These are phyloP conservation scores for Annulohypoxylon nitens DNA, from an alignment of 495 filamentous ascomycete species.

Conservation along the genomic window DNA sequence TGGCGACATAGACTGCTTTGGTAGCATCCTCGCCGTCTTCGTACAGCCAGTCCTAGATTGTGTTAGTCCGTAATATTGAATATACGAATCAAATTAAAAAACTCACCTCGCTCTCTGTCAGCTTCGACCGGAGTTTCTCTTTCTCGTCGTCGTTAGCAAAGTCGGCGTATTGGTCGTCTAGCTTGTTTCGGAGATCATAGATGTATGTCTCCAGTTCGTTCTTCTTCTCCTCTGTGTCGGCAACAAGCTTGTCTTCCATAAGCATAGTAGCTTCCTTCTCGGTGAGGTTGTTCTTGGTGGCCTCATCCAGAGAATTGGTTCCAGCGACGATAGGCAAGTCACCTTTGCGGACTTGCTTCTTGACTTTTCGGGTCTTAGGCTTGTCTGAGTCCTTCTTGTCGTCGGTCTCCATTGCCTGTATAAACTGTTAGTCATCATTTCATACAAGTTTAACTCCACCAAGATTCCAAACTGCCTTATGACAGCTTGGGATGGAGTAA, in stretches of 20 bases:
- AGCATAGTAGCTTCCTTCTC: slow-evolving; percentile 93
- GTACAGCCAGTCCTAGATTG: slow-evolving; percentile 92
- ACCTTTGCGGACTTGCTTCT: slow-evolving; percentile 99
- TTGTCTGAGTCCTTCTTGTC: slow-evolving; percentile 77
- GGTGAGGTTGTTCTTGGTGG: slow-evolving; percentile 70
- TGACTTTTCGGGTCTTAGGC: slow-evolving; percentile 96
- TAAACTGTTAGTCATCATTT: slow-evolving; percentile 26
- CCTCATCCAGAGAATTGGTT: slow-evolving; percentile 80
- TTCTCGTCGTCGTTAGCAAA: slow-evolving; percentile 95
- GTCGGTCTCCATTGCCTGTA: slow-evolving; percentile 93
- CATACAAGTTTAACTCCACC: not conserved
- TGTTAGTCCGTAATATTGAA: slow-evolving; percentile 30
- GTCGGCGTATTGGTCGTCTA: slow-evolving; percentile 88
- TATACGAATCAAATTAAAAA: not conserved
- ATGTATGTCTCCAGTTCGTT: slow-evolving; percentile 98
- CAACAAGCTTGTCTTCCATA: slow-evolving; percentile 98
- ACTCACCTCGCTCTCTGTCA: slow-evolving; percentile 85
- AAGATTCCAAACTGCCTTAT: not conserved
- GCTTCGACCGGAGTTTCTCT: slow-evolving; percentile 81
- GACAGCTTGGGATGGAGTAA: not conserved
- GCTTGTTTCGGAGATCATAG: slow-evolving; percentile 94
- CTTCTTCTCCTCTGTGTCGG: slow-evolving; percentile 99
- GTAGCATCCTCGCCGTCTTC: slow-evolving; percentile 96
- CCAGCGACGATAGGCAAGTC: slow-evolving; percentile 89
- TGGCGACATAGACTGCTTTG: slow-evolving; percentile 91